These are phyloP conservation scores for Talaromyces trachyspermus DNA, from an alignment of 495 filamentous ascomycete species.

Conservation along the genomic window DNA sequence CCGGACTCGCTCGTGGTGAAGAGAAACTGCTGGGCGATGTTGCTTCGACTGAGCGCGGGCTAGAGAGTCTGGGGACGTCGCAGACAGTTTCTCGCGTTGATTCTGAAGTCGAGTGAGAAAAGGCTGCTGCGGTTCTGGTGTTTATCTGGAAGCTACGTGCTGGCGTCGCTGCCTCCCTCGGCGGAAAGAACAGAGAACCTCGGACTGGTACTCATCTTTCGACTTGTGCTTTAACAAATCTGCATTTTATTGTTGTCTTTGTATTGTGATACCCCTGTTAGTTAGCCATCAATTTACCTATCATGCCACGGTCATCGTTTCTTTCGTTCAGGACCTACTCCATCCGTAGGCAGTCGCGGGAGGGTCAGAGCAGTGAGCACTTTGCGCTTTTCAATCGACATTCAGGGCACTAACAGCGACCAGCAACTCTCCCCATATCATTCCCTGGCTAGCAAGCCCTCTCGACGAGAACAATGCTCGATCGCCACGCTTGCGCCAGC, in stretches of 20 bases:
- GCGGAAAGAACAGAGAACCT: too few species aligned
- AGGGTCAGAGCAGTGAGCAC: not conserved
- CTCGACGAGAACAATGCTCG: constrained; percentile 20
- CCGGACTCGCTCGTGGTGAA: constrained; percentile 31
- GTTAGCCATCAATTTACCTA: constrained; percentile 4
- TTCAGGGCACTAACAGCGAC: not conserved
- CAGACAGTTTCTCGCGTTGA: constrained; percentile 20
- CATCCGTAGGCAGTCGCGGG: constrained; percentile 4
- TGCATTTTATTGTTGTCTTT: not conserved
- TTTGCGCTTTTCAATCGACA: not conserved
- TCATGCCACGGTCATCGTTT: constrained; percentile 10
- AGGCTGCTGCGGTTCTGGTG: not conserved
- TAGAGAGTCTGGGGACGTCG: constrained; percentile 36
- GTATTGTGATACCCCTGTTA: constrained; percentile 9
- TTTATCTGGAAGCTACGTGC: too few species aligned
- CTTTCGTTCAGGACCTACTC: constrained; percentile 10
- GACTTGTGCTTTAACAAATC: not conserved
- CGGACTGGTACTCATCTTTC: not conserved
- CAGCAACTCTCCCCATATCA: constrained; percentile 1
- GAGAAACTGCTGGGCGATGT: constrained; percentile 19
- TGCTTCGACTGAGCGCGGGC: constrained; percentile 28
- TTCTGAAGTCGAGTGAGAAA: constrained; percentile 14
- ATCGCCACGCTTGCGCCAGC: constrained; percentile 22
- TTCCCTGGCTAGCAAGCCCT: constrained; percentile 30
- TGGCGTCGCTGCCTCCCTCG: constrained; percentile 1